Evolutionary conservation across 768 basidiomycete species (phyloP).

Genomic region (Chalciporus chontae): DNA sequence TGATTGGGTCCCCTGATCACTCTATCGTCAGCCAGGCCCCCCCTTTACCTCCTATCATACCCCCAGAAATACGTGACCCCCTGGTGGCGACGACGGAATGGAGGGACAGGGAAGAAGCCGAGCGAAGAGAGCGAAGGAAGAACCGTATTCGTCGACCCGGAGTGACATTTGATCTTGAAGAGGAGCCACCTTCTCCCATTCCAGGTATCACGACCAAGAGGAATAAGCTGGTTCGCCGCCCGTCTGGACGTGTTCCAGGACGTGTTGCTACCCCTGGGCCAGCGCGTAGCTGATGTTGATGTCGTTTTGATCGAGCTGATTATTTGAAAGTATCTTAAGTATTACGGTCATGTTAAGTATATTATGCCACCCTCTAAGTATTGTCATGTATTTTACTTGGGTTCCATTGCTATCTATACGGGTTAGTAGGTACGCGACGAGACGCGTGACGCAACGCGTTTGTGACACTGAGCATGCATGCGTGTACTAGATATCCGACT

Average conservation of each 20-base stretch:
- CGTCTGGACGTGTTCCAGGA: conserved; percentile 28
- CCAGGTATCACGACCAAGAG: conserved; percentile 21
- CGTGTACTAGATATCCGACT: too few relatives aligned
- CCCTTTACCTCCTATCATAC: conserved; percentile 37
- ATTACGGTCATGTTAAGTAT: conserved; percentile 24
- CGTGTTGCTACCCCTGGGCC: conserved; percentile 25
- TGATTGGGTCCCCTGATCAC: conserved; percentile 70
- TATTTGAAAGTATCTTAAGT: conserved; percentile 23
- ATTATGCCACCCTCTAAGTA: conserved; percentile 25
- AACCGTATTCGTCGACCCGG: conserved; percentile 52
- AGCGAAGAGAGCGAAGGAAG: conserved; percentile 36
- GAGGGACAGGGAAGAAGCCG: conserved; percentile 62
- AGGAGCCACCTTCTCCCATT: conserved; percentile 45
- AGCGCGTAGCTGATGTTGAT: conserved; percentile 22
- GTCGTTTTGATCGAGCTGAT: neutral
- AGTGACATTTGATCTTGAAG: conserved; percentile 61
- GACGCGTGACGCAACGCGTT: conserved; percentile 26
- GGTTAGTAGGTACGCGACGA: conserved; percentile 11
- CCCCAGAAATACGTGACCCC: conserved; percentile 64
- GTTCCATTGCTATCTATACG: conserved; percentile 17
- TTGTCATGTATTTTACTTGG: conserved; percentile 23
- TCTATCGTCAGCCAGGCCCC: conserved; percentile 62
- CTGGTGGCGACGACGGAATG: conserved; percentile 63
- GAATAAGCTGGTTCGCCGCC: conserved; percentile 29
- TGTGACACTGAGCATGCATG: conserved; percentile 10